Evolutionary conservation across 495 filamentous ascomycete genomes (phyloP).

Genomic region (Articulospora tetracladia): DNA sequence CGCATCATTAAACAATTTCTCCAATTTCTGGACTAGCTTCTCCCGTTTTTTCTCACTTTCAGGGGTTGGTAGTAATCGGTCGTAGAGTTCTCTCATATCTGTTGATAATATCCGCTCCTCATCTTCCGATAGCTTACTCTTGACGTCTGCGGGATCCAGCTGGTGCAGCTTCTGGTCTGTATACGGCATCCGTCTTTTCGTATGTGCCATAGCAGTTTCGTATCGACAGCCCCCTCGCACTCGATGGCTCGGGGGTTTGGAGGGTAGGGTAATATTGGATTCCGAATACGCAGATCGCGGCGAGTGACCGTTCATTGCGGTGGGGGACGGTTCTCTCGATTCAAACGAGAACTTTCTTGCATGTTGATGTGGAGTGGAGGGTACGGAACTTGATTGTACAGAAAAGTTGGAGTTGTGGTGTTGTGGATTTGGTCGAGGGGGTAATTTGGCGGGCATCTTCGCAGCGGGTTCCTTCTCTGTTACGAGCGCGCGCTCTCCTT

Average conservation of each 20-base stretch:
- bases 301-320: conserved; percentile 69
- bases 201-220: conserved; percentile 71
- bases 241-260: conserved; percentile 51
- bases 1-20: conserved; percentile 77
- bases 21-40: conserved; percentile 78
- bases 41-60: conserved; percentile 72
- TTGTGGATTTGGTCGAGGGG: conserved; percentile 20
- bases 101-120: conserved; percentile 75
- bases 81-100: conserved; percentile 80
- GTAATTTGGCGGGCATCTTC: conserved; percentile 44
- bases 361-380: conserved; percentile 90
- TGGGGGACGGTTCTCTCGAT: conserved; percentile 84
- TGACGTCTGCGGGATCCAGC: conserved; percentile 61
- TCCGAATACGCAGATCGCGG: conserved; percentile 90
- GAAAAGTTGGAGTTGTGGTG: conserved; percentile 30
- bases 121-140: conserved; percentile 60
- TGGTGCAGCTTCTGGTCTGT: conserved; percentile 67
- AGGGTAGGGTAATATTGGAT: conserved; percentile 66
- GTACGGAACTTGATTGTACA: conserved; percentile 82
- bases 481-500: conserved; percentile 53
- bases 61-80: conserved; percentile 75
- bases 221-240: conserved; percentile 66
- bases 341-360: conserved; percentile 78
- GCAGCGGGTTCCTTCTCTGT: conserved; percentile 42
- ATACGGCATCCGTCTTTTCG: conserved; percentile 85